Percentiles rank a stretch among this genome's conserved stretches.
Conservation (phyloP, 1,284 basidiomycete genomes). For the Heterobasidion occidentale region DNA sequence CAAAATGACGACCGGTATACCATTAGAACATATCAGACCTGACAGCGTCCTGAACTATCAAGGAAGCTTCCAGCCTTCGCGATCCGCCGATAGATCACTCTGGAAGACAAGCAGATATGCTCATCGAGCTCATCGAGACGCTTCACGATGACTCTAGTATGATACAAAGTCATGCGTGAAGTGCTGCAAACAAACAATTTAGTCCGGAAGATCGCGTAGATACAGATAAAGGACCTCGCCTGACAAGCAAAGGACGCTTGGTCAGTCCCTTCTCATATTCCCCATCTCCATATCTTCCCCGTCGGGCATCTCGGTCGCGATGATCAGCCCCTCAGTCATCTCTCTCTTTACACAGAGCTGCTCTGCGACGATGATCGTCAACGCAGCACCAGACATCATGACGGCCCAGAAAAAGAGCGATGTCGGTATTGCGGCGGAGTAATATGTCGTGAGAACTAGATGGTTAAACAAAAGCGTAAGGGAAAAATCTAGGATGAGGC, state of each 20-base stretch:
- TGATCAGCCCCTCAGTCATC: conserved; percentile 79
- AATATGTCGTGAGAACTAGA: conserved; percentile 87
- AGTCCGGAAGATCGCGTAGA: not conserved
- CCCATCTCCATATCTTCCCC: conserved; percentile 53
- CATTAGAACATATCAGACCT: no score
- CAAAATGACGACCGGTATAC: no score
- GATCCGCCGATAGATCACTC: not conserved
- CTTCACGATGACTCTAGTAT: not conserved
- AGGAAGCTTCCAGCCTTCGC: no score
- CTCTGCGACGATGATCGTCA: conserved; percentile 81
- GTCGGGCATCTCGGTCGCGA: conserved; percentile 32
- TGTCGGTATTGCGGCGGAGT: conserved; percentile 80
- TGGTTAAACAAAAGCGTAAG: conserved; percentile 88
- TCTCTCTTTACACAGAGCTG: conserved; percentile 90
- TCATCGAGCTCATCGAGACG: not conserved
- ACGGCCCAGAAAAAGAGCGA: conserved; percentile 88
- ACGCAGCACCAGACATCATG: conserved; percentile 59
- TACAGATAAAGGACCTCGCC: not conserved
- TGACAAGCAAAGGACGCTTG: not conserved
- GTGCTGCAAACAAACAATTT: not conserved
- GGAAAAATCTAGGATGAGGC: conserved; percentile 91
- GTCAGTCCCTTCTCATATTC: conserved; percentile 27
- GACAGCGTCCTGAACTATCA: no score
- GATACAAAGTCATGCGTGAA: not conserved
- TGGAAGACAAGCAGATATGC: not conserved